These are phyloP conservation scores for Diaporthe vexans DNA, from an alignment of 2,329 filamentous ascomycete genomes.

Conservation along the genomic window DNA sequence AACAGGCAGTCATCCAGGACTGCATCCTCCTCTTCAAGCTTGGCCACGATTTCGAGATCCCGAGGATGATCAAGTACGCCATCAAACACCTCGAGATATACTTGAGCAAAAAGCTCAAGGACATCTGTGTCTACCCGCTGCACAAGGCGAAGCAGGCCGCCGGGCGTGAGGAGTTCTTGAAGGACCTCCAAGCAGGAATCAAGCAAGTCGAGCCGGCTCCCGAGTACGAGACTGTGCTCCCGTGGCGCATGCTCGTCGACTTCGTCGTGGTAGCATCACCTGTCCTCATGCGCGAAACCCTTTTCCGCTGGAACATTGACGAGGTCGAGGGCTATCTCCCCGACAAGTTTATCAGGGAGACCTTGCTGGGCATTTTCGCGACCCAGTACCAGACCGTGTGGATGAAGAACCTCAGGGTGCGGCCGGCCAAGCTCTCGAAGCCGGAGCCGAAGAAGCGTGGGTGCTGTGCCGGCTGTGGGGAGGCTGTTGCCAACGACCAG, in stretches of 20 bases:
- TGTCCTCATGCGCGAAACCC: background rate
- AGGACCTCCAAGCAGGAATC: background rate
- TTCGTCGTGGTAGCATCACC: slow-evolving; percentile 27
- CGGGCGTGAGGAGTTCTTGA: background rate
- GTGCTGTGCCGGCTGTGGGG: slow-evolving; percentile 1
- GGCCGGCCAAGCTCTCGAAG: background rate
- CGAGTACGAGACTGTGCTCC: too few species aligned
- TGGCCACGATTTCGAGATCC: slow-evolving; percentile 14
- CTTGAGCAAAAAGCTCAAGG: background rate
- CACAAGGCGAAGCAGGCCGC: fast-evolving
- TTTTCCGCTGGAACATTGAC: background rate
- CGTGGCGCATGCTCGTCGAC: slow-evolving; percentile 30
- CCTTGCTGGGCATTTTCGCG: background rate
- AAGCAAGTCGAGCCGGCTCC: background rate
- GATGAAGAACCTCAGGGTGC: slow-evolving; percentile 11
- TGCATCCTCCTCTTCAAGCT: slow-evolving; percentile 6
- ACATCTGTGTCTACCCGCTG: slow-evolving; percentile 1
- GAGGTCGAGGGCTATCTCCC: background rate
- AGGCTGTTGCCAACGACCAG: background rate
- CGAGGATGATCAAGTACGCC: background rate
- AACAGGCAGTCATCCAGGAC: background rate
- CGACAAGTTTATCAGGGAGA: background rate
- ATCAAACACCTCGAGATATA: background rate
- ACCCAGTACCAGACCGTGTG: background rate
- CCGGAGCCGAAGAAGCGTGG: background rate